These are phyloP conservation scores for Mycena capillaripes DNA, from an alignment of 768 basidiomycete genomes.

Conservation along the genomic window DNA sequence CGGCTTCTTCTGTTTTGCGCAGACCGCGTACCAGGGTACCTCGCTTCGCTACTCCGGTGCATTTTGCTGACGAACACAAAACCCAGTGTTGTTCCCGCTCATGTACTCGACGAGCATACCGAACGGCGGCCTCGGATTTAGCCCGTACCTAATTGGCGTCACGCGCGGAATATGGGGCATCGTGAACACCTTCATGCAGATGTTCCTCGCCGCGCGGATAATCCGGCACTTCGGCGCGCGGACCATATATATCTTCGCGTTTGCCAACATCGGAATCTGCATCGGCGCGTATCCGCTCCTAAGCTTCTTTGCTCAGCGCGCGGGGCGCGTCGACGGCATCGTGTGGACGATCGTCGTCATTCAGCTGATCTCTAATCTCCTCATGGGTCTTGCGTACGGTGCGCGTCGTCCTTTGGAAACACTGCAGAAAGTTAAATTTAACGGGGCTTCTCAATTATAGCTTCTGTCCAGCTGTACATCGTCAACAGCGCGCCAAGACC, in stretches of 20 bases:
- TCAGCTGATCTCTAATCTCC: conserved; percentile 32
- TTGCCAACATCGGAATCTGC: conserved; percentile 29
- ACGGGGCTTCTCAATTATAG: conserved; percentile 34
- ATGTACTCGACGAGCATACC: conserved; percentile 61
- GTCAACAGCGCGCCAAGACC: conserved; percentile 58
- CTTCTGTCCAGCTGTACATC: conserved; percentile 59
- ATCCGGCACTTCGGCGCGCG: conserved; percentile 62
- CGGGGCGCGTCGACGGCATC: conserved; percentile 28
- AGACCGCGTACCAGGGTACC: conserved; percentile 36
- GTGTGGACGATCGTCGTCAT: conserved; percentile 35
- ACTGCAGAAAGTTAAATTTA: background rate
- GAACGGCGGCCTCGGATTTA: conserved; percentile 67
- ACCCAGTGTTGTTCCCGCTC: conserved; percentile 38
- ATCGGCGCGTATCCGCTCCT: conserved; percentile 34
- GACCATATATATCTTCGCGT: conserved; percentile 53
- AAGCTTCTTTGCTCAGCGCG: conserved; percentile 32
- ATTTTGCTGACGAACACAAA: background rate
- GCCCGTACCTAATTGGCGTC: conserved; percentile 63
- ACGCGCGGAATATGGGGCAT: conserved; percentile 63
- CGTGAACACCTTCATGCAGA: conserved; percentile 60
- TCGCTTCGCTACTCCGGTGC: background rate
- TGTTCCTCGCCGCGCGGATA: conserved; percentile 58
- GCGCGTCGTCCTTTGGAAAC: background rate
- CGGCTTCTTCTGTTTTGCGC: conserved; percentile 39
- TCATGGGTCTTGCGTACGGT: conserved; percentile 28